Conservation (phyloP, 768 basidiomycete genomes). For the Melanogaster broomeanus region DNA sequence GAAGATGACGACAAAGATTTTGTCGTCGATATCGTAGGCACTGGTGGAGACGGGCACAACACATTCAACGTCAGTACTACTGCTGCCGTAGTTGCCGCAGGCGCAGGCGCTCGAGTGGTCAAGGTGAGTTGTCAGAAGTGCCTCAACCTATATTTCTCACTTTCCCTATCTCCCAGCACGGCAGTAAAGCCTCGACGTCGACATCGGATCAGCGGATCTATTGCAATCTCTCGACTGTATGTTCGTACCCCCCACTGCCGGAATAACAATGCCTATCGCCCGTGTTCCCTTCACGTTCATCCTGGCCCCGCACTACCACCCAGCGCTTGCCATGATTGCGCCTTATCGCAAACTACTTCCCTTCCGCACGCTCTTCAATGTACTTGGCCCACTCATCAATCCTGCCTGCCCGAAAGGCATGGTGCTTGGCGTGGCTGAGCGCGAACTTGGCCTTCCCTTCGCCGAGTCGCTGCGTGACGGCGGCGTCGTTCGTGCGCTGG, state of each 20-base stretch:
- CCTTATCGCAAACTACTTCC: constrained; percentile 86
- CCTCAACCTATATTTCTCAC: background rate
- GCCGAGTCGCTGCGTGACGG: constrained; percentile 71
- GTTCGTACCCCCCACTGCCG: constrained; percentile 62
- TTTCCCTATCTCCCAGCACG: constrained; percentile 62
- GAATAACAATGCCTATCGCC: constrained; percentile 46
- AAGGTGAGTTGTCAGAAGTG: constrained; percentile 57
- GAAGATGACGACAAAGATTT: constrained; percentile 66
- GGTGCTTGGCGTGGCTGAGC: constrained; percentile 88
- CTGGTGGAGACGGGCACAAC: constrained; percentile 89
- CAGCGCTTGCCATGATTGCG: constrained; percentile 75
- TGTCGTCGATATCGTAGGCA: constrained; percentile 49
- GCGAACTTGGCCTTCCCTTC: constrained; percentile 78
- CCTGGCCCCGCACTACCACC: constrained; percentile 93
- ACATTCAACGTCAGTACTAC: constrained; percentile 97
- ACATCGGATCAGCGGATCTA: constrained; percentile 94
- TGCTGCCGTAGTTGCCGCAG: constrained; percentile 91
- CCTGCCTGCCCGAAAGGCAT: constrained; percentile 85
- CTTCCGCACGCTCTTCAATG: constrained; percentile 96
- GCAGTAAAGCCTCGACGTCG: constrained; percentile 88
- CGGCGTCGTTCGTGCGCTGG: constrained; percentile 81
- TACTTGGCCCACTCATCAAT: constrained; percentile 92
- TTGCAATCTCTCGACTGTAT: constrained; percentile 80
- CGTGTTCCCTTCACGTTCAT: constrained; percentile 88
- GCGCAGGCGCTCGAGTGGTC: constrained; percentile 89